Evolutionary conservation across 2,329 filamentous ascomycete genomes (phyloP).

Genomic region (Scorias spongiosa): DNA sequence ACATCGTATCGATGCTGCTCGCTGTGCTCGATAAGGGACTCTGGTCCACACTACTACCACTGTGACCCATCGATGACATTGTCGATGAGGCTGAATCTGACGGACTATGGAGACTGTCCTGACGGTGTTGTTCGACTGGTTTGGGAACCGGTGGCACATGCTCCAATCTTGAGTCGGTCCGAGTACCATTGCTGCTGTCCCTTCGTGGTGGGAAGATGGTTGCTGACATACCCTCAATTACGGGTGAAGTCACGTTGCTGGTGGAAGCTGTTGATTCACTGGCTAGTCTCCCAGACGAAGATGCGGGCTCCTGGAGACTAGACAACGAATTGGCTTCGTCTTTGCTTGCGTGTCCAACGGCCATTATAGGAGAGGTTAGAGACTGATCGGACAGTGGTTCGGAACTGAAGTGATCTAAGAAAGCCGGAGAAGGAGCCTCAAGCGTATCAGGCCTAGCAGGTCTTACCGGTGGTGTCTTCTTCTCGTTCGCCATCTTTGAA

Average conservation of each 20-base stretch:
- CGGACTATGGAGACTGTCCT: slow-evolving; percentile 13
- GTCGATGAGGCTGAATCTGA: slow-evolving; percentile 17
- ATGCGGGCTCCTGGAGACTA: not conserved
- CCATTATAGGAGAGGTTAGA: not conserved
- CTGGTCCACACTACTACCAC: slow-evolving; percentile 13
- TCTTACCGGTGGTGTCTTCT: slow-evolving; percentile 13
- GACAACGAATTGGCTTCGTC: slow-evolving; percentile 11
- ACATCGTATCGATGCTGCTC: slow-evolving; percentile 18
- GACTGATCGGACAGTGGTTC: slow-evolving; percentile 8
- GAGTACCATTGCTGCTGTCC: slow-evolving; percentile 9
- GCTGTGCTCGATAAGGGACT: slow-evolving; percentile 18
- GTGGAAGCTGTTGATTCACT: too few relatives aligned
- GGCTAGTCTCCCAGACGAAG: too few relatives aligned
- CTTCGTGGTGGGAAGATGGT: slow-evolving; percentile 4
- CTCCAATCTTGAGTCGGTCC: slow-evolving; percentile 14
- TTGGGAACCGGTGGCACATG: slow-evolving; percentile 19
- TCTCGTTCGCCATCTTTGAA: slow-evolving; percentile 5
- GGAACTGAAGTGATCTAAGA: slow-evolving; percentile 13
- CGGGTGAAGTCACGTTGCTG: not conserved
- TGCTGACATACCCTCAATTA: slow-evolving; percentile 1
- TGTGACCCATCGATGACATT: slow-evolving; percentile 11
- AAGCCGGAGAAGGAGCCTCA: slow-evolving; percentile 13
- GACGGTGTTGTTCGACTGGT: slow-evolving; percentile 12
- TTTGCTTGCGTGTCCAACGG: not conserved
- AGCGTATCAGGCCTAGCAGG: slow-evolving; percentile 16